These are phyloP conservation scores for Blastomyces emzantsi DNA, from an alignment of 2,329 filamentous ascomycete species.

Conservation along the genomic window DNA sequence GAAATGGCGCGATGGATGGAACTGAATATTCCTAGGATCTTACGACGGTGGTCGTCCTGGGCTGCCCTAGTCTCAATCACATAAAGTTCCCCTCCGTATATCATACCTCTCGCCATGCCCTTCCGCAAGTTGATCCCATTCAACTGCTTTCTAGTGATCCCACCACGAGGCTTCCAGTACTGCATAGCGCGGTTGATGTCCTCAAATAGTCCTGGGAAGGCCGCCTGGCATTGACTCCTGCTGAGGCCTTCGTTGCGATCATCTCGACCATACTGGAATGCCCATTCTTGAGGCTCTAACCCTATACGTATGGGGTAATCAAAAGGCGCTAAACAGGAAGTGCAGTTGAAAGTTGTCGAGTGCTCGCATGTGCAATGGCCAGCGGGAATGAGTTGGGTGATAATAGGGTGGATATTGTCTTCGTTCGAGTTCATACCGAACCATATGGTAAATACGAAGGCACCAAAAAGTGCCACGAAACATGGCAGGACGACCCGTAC, in stretches of 20 bases:
- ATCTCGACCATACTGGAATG: conserved; percentile 28
- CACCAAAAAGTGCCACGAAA: background rate
- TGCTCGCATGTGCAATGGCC: conserved; percentile 32
- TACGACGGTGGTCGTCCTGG: conserved; percentile 31
- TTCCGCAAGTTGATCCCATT: conserved; percentile 22
- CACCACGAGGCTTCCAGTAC: conserved; percentile 24
- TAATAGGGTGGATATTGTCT: conserved; percentile 29
- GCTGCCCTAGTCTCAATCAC: conserved; percentile 24
- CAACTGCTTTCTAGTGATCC: conserved; percentile 22
- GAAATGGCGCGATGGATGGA: conserved; percentile 43
- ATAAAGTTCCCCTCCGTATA: conserved; percentile 27
- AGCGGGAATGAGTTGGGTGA: conserved; percentile 33
- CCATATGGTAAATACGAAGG: conserved; percentile 14
- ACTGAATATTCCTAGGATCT: conserved; percentile 36
- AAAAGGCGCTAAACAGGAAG: conserved; percentile 24
- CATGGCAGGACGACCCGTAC: background rate
- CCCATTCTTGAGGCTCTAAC: conserved; percentile 21
- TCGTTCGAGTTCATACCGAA: conserved; percentile 30
- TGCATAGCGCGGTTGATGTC: conserved; percentile 25
- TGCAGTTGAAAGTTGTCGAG: conserved; percentile 33
- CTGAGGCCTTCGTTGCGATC: conserved; percentile 25
- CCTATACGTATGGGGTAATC: conserved; percentile 11
- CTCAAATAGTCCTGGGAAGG: conserved; percentile 32
- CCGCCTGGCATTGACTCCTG: conserved; percentile 23
- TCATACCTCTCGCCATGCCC: conserved; percentile 30